These are phyloP conservation scores for Phytophthora idaei DNA, from an alignment of 352 stramenopile species.

Conservation along the genomic window DNA sequence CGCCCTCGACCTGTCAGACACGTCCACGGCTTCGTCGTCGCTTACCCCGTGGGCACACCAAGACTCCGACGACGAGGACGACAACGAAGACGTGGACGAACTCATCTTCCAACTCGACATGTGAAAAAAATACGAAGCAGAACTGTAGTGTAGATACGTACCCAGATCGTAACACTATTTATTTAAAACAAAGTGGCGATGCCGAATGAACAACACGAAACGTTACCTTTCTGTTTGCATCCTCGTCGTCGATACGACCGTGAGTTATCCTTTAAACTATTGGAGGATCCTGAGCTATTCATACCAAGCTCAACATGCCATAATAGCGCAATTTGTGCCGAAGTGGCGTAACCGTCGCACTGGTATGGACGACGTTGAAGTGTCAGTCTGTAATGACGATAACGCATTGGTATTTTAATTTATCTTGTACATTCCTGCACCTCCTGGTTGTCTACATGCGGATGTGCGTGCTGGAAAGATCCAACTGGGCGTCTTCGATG, in stretches of 20 bases:
- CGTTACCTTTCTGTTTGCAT: neutral
- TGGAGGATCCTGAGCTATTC: too few species aligned
- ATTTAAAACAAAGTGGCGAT: constrained; percentile 23
- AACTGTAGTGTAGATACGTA: constrained; percentile 24
- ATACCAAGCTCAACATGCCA: too few species aligned
- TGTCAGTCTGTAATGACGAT: neutral
- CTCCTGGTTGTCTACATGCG: constrained; percentile 33
- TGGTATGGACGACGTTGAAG: neutral
- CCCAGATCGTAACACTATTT: constrained; percentile 28
- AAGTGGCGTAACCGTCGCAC: neutral
- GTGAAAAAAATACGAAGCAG: constrained; percentile 14
- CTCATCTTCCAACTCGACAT: constrained; percentile 53
- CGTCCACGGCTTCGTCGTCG: constrained; percentile 47
- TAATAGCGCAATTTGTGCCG: too few species aligned
- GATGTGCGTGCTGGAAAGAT: constrained; percentile 43
- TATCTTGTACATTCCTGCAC: constrained; percentile 10
- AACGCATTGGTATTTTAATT: constrained; percentile 12
- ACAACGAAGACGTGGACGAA: constrained; percentile 20
- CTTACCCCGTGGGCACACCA: constrained; percentile 19
- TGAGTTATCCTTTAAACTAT: neutral
- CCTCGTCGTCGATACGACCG: neutral
- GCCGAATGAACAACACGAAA: constrained; percentile 2
- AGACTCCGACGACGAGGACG: constrained; percentile 20
- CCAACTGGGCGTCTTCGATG: constrained; percentile 38
- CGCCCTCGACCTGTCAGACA: constrained; percentile 39